phyloP scores from a whole-genome alignment of 2,329 filamentous ascomycete species.

The Neofusicoccum laricinum region DNA sequence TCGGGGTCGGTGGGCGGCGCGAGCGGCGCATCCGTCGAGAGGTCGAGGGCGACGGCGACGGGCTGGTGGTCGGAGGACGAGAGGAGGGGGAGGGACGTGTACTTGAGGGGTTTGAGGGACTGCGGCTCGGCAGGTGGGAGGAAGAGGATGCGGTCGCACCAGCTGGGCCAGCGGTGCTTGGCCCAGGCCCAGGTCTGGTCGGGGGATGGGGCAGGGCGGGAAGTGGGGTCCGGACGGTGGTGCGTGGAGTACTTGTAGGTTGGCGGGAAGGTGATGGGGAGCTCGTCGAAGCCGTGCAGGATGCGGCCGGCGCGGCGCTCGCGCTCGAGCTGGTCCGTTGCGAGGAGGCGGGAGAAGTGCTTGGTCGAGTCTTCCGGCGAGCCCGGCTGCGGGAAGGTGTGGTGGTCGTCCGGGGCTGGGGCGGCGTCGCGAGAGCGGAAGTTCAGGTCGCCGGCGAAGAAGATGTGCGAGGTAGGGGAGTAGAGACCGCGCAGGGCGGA shows the following conservation, averaged over 20 bases:
- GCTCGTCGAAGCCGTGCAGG: conserved; percentile 75
- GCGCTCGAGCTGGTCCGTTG: conserved; percentile 72
- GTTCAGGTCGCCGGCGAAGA: conserved; percentile 90
- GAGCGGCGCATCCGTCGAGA: conserved; percentile 54
- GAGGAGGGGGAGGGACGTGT: conserved; percentile 74
- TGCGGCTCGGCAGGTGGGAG: conserved; percentile 38
- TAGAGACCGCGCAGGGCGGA: conserved; percentile 64
- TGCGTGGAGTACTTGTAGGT: conserved; percentile 82
- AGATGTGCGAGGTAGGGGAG: conserved; percentile 70
- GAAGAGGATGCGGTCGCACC: conserved; percentile 90
- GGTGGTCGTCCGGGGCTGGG: conserved; percentile 58
- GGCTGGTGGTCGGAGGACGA: conserved; percentile 84
- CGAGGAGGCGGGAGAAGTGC: conserved; percentile 66
- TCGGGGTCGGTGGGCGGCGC: conserved; percentile 27
- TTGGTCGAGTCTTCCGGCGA: conserved; percentile 49
- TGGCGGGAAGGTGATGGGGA: conserved; percentile 74
- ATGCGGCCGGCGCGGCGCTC: conserved; percentile 69
- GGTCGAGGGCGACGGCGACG: conserved; percentile 67
- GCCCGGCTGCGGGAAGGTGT: conserved; percentile 59
- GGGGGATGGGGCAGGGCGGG: conserved; percentile 18
- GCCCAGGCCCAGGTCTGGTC: conserved; percentile 66
- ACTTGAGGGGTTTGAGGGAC: conserved; percentile 59
- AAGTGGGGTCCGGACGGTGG: conserved; percentile 37
- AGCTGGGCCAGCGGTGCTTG: conserved; percentile 79
- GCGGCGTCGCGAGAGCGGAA: conserved; percentile 75